phyloP scores from a whole-genome alignment of 495 filamentous ascomycete genomes.

The Tricharina praecox region DNA sequence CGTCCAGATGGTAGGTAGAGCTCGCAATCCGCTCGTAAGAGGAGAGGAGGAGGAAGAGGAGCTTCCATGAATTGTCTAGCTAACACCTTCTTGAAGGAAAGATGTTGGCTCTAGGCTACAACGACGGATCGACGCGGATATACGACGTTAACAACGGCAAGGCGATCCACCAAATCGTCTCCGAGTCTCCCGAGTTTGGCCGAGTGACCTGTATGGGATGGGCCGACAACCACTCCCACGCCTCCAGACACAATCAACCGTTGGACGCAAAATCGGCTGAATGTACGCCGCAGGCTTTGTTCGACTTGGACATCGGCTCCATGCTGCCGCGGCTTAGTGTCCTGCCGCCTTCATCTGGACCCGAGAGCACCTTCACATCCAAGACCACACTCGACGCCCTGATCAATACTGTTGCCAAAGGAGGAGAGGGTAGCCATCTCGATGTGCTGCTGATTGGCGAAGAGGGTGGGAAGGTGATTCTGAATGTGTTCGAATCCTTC shows the following conservation, averaged over 20 bases:
- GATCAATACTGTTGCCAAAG: slow-evolving; percentile 24
- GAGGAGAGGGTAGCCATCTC: slow-evolving; percentile 29
- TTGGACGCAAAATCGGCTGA: slow-evolving; percentile 14
- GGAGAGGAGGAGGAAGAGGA: too few species aligned
- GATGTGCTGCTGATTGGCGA: slow-evolving; percentile 69
- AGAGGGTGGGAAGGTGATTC: slow-evolving; percentile 58
- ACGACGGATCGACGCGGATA: slow-evolving; percentile 23
- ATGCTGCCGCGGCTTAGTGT: slow-evolving; percentile 25
- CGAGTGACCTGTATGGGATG: slow-evolving; percentile 23
- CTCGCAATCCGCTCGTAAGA: too few species aligned
- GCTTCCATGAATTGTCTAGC: not conserved
- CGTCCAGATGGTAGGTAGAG: slow-evolving; percentile 21
- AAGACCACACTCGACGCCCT: slow-evolving; percentile 26
- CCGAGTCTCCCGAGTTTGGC: slow-evolving; percentile 21
- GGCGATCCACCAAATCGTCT: slow-evolving; percentile 21
- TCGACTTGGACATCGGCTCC: slow-evolving; percentile 24
- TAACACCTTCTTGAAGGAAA: slow-evolving; percentile 16
- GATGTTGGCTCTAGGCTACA: slow-evolving; percentile 25
- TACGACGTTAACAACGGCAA: slow-evolving; percentile 27
- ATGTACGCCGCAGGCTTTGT: slow-evolving; percentile 23
- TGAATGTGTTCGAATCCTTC: slow-evolving; percentile 76
- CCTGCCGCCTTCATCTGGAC: slow-evolving; percentile 20
- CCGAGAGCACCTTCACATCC: slow-evolving; percentile 25
- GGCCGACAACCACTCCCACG: slow-evolving; percentile 23
- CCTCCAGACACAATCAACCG: not conserved